Conservation (phyloP, 2,329 filamentous ascomycete genomes). For the Talaromyces sp. region DNA sequence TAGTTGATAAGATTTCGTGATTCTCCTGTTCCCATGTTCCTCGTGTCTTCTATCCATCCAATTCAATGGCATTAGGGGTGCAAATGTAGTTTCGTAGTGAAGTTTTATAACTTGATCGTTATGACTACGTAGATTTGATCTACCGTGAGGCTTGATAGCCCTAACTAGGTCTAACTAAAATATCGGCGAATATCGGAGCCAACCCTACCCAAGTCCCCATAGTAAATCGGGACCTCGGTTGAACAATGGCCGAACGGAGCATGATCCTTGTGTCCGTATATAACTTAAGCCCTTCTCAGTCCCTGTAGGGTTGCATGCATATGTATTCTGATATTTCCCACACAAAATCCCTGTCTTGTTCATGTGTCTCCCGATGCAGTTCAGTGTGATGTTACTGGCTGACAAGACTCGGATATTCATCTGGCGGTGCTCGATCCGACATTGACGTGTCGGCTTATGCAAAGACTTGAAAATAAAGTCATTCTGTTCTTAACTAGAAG, state of each 20-base stretch:
- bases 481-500: background rate
- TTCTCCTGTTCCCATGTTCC: too few species aligned
- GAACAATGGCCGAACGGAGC: conserved; percentile 1
- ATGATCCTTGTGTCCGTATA: background rate
- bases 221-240: conserved; percentile 10
- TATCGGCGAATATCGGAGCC: conserved; percentile 10
- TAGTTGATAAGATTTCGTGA: too few species aligned
- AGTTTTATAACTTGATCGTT: background rate
- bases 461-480: background rate
- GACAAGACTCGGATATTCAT: background rate
- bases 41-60: too few species aligned
- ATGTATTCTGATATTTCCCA: background rate
- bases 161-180: background rate
- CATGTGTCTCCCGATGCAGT: background rate
- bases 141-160: background rate
- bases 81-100: too few species aligned
- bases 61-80: too few species aligned
- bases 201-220: background rate
- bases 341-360: background rate
- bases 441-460: background rate
- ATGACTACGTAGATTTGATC: background rate
- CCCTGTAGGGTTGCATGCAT: background rate
- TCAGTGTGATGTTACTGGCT: background rate
- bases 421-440: background rate
- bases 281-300: background rate